Conservation (phyloP, 805 yeast genomes). For the Yamadazyma olivae region DNA sequence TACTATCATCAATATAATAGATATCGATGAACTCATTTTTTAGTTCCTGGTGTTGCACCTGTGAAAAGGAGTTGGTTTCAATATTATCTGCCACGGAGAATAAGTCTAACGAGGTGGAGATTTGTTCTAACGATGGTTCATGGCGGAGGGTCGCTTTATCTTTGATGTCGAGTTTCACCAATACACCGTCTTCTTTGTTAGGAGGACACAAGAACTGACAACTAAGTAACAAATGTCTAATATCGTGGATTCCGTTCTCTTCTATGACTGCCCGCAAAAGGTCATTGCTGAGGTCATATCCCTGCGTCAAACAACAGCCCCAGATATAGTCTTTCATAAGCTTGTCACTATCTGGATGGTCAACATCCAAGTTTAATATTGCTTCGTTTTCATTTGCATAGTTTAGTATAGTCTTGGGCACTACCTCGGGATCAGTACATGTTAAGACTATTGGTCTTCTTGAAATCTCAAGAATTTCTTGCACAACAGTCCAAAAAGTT, state of each 20-base stretch:
- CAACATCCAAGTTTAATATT: conserved; percentile 13
- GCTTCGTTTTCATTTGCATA: conserved; percentile 43
- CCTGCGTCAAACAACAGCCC: conserved; percentile 35
- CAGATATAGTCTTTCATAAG: conserved; percentile 38
- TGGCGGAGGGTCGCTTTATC: neutral
- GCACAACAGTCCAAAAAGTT: conserved; percentile 75
- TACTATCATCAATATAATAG: conserved; percentile 29
- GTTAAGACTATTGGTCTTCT: conserved; percentile 71
- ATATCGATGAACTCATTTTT: conserved; percentile 36
- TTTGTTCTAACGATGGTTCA: conserved; percentile 1
- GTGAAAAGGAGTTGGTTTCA: conserved; percentile 21
- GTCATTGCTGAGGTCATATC: conserved; percentile 27
- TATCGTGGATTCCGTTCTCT: conserved; percentile 26
- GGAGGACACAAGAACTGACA: conserved; percentile 40
- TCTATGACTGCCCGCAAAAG: conserved; percentile 22
- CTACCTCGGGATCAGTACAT: conserved; percentile 45
- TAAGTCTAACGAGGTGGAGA: conserved; percentile 17
- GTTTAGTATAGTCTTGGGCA: conserved; percentile 50
- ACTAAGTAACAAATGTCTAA: conserved; percentile 45
- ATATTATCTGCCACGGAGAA: conserved; percentile 30
- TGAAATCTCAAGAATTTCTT: conserved; percentile 55
- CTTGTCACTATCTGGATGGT: neutral
- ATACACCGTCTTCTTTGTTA: neutral
- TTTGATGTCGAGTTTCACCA: neutral
- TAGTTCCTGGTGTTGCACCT: conserved; percentile 20